A percentile compares a stretch with the other conserved stretches of the same genome.
phyloP scores from a whole-genome alignment of 352 stramenopile species.

The Phytophthora citrophthora region DNA sequence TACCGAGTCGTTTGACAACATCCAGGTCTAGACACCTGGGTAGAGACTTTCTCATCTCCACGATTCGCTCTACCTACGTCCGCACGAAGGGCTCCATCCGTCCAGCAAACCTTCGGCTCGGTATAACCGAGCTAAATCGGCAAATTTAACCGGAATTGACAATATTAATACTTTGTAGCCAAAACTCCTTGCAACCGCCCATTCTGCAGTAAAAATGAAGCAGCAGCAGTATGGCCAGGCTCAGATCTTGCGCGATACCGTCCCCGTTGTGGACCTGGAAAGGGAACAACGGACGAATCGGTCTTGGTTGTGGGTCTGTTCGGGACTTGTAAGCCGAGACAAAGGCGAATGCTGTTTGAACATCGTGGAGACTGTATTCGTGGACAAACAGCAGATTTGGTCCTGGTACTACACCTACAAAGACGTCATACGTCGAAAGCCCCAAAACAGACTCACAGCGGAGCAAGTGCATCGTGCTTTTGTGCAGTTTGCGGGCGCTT shows the following conservation, averaged over 20 bases:
- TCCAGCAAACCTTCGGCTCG: too few relatives aligned
- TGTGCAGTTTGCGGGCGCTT: conserved; percentile 20
- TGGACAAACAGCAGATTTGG: conserved; percentile 82
- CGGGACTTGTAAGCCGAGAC: conserved; percentile 65
- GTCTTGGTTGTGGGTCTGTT: conserved; percentile 76
- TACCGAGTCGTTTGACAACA: too few relatives aligned
- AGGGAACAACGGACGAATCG: conserved; percentile 51
- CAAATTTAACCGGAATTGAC: too few relatives aligned
- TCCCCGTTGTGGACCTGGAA: conserved; percentile 58
- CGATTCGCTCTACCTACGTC: too few relatives aligned
- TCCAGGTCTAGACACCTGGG: too few relatives aligned
- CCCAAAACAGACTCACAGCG: conserved; percentile 54
- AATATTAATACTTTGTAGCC: too few relatives aligned
- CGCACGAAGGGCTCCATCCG: too few relatives aligned
- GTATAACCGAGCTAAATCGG: too few relatives aligned
- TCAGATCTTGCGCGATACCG: conserved; percentile 63
- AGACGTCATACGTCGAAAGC: conserved; percentile 67
- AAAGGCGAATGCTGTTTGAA: conserved; percentile 57
- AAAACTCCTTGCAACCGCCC: conserved; percentile 24
- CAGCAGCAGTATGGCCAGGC: conserved; percentile 25
- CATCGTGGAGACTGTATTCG: conserved; percentile 75
- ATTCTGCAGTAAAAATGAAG: conserved; percentile 12
- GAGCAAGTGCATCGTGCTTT: conserved; percentile 54
- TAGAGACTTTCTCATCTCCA: too few relatives aligned
- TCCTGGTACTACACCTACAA: conserved; percentile 69